Evolutionary conservation across 768 basidiomycete species (phyloP), one percentile per base, ranked within the genome.

Genomic region (Chalciporus sphaerocephalus): DNA sequence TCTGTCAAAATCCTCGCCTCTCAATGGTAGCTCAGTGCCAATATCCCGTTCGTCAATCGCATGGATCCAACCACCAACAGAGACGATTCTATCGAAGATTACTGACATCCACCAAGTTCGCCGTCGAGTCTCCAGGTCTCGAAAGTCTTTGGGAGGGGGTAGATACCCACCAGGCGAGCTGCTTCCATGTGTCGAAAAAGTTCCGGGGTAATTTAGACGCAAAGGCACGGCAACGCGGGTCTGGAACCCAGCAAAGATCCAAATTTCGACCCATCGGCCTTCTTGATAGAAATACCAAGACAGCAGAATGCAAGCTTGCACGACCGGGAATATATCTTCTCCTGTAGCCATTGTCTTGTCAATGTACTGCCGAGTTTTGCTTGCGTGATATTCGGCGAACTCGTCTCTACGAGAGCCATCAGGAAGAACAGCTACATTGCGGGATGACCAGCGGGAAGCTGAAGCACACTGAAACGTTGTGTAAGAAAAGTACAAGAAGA

Each of bases 31-130:
- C 59, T 92, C 90, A 12, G 90, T 92, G 8, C 87, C 89, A 24
- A 92, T 71, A 60, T 92, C 89, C 38, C 81, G 76, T 60, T 92
- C 89, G 53, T 90, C 87, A 15, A 92, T 79, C 7, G 80, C 83
- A 57, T 92, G 90, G 28, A 89, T 75, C 90, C 90, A 92, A 15
- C 90, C 89, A 34, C 87, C 88, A 20, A 84, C 79, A 28, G 83
- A 84, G 27, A 79, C 80, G 38, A 90, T 88, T 22, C 89, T 83
- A 64, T 92, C 89, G 61, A 92, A 91, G 37, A 90, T 67, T 32
- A 92, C 80, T 16, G 87, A 83, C 86, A 90, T 90, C 89, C 89
- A 92, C 90, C 90, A 92, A 5, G 88, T 85, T 42, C 90, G 75
- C 40, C 90, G 74, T 49, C 89, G 73, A 34, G 79, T 82, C 66